These are phyloP conservation scores for Cadophora sp. DNA, from an alignment of 2,329 filamentous ascomycete species.

Conservation along the genomic window DNA sequence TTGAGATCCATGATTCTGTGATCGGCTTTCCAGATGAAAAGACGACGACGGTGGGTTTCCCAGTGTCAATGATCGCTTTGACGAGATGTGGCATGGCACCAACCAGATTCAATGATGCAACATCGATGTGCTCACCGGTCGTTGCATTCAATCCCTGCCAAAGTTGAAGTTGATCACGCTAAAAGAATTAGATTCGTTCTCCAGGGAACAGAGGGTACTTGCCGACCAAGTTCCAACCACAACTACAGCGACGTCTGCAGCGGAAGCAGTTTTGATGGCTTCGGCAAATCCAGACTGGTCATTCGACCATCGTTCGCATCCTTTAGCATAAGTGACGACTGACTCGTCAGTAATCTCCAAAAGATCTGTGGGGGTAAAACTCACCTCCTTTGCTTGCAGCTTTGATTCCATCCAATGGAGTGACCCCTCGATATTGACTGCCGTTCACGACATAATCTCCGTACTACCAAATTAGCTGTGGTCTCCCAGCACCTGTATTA, in stretches of 20 bases:
- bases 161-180: constrained; percentile 72
- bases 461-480: constrained; percentile 54
- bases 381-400: constrained; percentile 61
- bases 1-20: constrained; percentile 75
- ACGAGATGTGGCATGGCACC: constrained; percentile 74
- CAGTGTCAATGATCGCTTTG: constrained; percentile 70
- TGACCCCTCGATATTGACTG: constrained; percentile 69
- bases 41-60: constrained; percentile 78
- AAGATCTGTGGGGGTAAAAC: neutral
- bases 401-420: constrained; percentile 72
- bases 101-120: constrained; percentile 67
- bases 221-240: constrained; percentile 76
- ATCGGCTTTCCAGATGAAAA: constrained; percentile 83
- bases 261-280: constrained; percentile 68
- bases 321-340: constrained; percentile 68
- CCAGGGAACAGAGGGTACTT: constrained; percentile 14
- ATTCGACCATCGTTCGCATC: constrained; percentile 75
- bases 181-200: constrained; percentile 2
- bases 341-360: neutral
- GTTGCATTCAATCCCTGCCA: constrained; percentile 76
- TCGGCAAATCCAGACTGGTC: constrained; percentile 72
- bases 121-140: constrained; percentile 77
- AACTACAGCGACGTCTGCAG: constrained; percentile 74
- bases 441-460: constrained; percentile 76
- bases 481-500: constrained; percentile 1